phyloP scores from a whole-genome alignment of 2,329 filamentous ascomycete species.

The Cercospora sp. region DNA sequence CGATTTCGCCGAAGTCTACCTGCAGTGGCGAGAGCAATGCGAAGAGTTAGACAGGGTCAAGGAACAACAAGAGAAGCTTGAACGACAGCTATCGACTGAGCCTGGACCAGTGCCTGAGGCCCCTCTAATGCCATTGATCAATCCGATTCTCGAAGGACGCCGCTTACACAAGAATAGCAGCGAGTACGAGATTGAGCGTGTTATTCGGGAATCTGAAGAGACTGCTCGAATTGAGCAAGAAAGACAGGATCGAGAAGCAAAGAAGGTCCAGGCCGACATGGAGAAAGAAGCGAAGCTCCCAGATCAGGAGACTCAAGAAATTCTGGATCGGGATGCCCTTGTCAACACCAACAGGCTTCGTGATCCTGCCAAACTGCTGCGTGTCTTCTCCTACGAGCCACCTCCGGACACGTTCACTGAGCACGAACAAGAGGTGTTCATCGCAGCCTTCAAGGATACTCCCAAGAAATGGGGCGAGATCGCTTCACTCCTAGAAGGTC shows the following conservation, averaged over 20 bases:
- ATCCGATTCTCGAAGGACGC: conserved; percentile 55
- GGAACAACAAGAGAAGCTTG: conserved; percentile 42
- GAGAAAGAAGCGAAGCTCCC: conserved; percentile 77
- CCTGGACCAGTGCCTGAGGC: conserved; percentile 50
- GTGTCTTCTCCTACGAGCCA: conserved; percentile 70
- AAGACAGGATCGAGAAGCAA: conserved; percentile 50
- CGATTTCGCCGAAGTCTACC: conserved; percentile 44
- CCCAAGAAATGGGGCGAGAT: conserved; percentile 83
- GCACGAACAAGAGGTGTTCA: conserved; percentile 69
- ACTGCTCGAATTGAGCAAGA: conserved; percentile 70
- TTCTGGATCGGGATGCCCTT: conserved; percentile 60
- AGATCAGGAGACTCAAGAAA: conserved; percentile 63
- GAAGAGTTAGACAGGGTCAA: conserved; percentile 45
- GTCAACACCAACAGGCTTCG: conserved; percentile 66
- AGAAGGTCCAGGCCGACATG: conserved; percentile 69
- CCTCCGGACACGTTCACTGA: conserved; percentile 73
- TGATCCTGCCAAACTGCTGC: conserved; percentile 65
- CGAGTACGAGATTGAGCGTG: conserved; percentile 71
- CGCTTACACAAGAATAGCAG: conserved; percentile 61
- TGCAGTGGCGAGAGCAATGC: conserved; percentile 44
- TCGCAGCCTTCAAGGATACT: conserved; percentile 70
- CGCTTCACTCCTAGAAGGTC: conserved; percentile 64
- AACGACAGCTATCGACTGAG: conserved; percentile 39
- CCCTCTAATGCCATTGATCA: conserved; percentile 22
- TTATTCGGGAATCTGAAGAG: conserved; percentile 71